Percentiles rank a stretch among this genome's conserved stretches.
Conservation (phyloP, 1,284 basidiomycete genomes). For the Leccinum insigne region DNA sequence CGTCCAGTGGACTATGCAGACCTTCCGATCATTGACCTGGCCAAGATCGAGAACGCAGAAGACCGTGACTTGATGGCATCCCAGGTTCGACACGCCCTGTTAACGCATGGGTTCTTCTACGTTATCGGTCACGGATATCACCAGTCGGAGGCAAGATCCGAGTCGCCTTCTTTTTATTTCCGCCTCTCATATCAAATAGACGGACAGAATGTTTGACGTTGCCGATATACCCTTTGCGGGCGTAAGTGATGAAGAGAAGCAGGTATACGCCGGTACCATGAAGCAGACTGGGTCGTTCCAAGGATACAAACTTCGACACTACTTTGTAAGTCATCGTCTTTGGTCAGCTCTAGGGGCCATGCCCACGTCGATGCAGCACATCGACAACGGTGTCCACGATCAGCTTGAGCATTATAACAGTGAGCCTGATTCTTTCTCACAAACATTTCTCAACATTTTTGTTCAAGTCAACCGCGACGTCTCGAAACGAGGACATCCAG, state of each 20-base stretch:
- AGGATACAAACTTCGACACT: constrained; percentile 59
- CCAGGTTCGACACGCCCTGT: constrained; percentile 57
- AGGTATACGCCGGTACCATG: constrained; percentile 44
- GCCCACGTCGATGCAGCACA: constrained; percentile 38
- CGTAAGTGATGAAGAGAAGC: constrained; percentile 30
- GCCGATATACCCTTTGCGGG: constrained; percentile 60
- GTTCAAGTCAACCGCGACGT: constrained; percentile 48
- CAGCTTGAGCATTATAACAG: constrained; percentile 58
- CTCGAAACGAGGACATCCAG: constrained; percentile 45
- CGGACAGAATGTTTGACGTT: constrained; percentile 58
- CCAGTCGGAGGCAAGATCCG: constrained; percentile 40
- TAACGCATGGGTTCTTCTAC: constrained; percentile 63
- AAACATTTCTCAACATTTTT: background rate
- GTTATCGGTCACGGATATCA: constrained; percentile 59
- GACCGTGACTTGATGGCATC: constrained; percentile 44
- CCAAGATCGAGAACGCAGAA: constrained; percentile 39
- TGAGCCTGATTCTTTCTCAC: background rate
- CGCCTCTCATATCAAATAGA: constrained; percentile 31
- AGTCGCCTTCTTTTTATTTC: background rate
- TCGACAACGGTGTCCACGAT: constrained; percentile 58
- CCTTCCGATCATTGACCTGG: constrained; percentile 63
- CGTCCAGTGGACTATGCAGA: constrained; percentile 65
- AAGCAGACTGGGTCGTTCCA: constrained; percentile 54
- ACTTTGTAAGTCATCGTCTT: constrained; percentile 43
- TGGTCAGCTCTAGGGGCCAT: background rate